Evolutionary conservation across 805 yeast species (phyloP).

Genomic region (Myxozyma monticola): DNA sequence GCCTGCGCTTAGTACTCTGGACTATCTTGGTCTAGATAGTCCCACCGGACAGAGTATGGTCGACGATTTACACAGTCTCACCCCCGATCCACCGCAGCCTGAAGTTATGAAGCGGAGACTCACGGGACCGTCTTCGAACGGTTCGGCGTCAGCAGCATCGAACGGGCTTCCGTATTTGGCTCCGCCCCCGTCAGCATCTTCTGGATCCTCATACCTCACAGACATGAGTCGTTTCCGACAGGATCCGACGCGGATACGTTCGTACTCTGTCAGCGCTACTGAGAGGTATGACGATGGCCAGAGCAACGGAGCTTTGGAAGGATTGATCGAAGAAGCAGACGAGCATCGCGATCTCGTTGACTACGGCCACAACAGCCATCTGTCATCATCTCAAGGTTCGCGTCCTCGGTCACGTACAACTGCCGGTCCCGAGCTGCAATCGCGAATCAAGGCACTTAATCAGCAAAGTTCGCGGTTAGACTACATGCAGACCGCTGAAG

Average conservation of each 20-base stretch:
- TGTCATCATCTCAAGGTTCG: not conserved
- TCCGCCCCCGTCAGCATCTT: conserved; percentile 5
- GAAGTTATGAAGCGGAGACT: conserved; percentile 4
- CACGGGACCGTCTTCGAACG: too few relatives aligned
- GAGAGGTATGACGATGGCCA: conserved; percentile 25
- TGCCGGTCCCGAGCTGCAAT: conserved; percentile 27
- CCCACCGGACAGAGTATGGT: conserved; percentile 5
- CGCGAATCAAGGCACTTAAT: conserved; percentile 28
- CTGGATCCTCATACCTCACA: conserved; percentile 10
- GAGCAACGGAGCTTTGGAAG: conserved; percentile 10
- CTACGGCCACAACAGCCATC: not conserved
- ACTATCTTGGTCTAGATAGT: conserved; percentile 30
- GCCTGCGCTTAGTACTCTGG: conserved; percentile 29
- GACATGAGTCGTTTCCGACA: conserved; percentile 23
- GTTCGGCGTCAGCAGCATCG: not conserved
- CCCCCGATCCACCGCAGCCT: conserved; percentile 4
- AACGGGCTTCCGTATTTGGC: too few relatives aligned
- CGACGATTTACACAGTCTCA: conserved; percentile 1
- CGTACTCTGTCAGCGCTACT: conserved; percentile 30
- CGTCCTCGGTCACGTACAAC: conserved; percentile 29
- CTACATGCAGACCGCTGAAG: conserved; percentile 10
- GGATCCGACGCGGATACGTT: conserved; percentile 29
- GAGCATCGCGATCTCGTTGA: conserved; percentile 18
- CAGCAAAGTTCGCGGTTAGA: conserved; percentile 33
- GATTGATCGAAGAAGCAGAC: conserved; percentile 22